A percentile compares a stretch with the other conserved stretches of the same genome.
Conservation (phyloP, 805 yeast species). For the Naumovozyma castellii region DNA sequence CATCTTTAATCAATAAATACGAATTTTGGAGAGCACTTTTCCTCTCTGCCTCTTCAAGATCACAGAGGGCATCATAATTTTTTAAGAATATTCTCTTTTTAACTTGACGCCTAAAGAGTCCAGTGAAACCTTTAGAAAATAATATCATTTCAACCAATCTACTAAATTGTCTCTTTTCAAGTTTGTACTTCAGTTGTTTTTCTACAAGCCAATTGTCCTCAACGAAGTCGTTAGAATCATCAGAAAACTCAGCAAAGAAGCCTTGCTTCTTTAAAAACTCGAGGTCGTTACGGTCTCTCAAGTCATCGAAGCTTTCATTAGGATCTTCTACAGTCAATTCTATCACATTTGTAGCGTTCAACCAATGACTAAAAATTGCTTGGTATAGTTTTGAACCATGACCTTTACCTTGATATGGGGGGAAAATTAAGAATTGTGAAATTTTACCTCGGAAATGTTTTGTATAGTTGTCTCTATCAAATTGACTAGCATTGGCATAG, state of each 20-base stretch:
- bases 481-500: slow-evolving; percentile 42
- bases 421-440: slow-evolving; percentile 78
- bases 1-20: slow-evolving; percentile 56
- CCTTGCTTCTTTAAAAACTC: slow-evolving; percentile 34
- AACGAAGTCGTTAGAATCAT: slow-evolving; percentile 17
- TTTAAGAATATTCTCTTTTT: slow-evolving; percentile 68
- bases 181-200: slow-evolving; percentile 38
- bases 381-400: slow-evolving; percentile 65
- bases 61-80: slow-evolving; percentile 68
- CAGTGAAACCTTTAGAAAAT: slow-evolving; percentile 31
- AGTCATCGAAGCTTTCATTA: slow-evolving; percentile 80
- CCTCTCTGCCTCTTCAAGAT: slow-evolving; percentile 53
- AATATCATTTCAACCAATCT: slow-evolving; percentile 71
- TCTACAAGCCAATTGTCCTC: slow-evolving; percentile 33
- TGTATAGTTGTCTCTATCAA: slow-evolving; percentile 17
- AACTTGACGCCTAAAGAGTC: slow-evolving; percentile 45
- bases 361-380: slow-evolving; percentile 47
- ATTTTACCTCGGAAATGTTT: slow-evolving; percentile 52
- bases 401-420: slow-evolving; percentile 67
- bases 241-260: slow-evolving; percentile 26
- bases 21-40: slow-evolving; percentile 70
- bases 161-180: slow-evolving; percentile 70
- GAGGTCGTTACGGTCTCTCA: slow-evolving; percentile 77
- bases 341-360: slow-evolving; percentile 38
- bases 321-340: slow-evolving; percentile 94